Percentiles rank a stretch among this genome's conserved stretches.
Evolutionary conservation across 1,284 basidiomycete species (phyloP).

Genomic region (Afroboletus lepidellus): DNA sequence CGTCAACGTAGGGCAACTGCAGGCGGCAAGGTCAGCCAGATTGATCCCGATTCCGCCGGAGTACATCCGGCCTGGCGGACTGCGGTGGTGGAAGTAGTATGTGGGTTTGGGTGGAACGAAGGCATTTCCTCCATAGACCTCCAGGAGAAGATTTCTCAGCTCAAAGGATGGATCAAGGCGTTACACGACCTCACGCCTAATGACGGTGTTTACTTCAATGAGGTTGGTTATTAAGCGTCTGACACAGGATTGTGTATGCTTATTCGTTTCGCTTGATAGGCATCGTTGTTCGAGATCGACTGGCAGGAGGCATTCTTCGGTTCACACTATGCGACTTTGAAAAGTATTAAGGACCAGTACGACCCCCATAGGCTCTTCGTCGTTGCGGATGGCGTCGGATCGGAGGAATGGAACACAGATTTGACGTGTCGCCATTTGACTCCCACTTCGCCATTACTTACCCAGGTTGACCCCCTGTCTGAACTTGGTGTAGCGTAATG

Average conservation of each 20-base stretch:
- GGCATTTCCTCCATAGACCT: constrained; percentile 32
- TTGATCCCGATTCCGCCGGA: constrained; percentile 37
- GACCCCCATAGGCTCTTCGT: constrained; percentile 45
- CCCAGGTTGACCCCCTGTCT: not conserved
- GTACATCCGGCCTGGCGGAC: constrained; percentile 45
- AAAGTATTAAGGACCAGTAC: constrained; percentile 42
- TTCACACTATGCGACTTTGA: too few relatives aligned
- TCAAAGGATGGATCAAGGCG: constrained; percentile 27
- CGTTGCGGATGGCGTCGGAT: constrained; percentile 45
- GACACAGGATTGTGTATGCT: too few relatives aligned
- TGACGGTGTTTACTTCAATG: constrained; percentile 45
- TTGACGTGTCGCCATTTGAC: constrained; percentile 23
- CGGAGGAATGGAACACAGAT: constrained; percentile 36
- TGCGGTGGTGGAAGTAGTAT: constrained; percentile 33
- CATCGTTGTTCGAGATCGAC: constrained; percentile 38
- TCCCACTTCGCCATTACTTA: not conserved
- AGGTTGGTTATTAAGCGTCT: constrained; percentile 31
- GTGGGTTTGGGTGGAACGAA: constrained; percentile 34
- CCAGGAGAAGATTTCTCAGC: constrained; percentile 20
- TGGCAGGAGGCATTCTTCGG: constrained; percentile 40
- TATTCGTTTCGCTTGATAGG: constrained; percentile 25
- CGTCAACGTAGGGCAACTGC: constrained; percentile 30
- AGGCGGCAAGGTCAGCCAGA: constrained; percentile 40
- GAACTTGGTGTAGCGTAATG: not conserved
- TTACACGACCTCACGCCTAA: constrained; percentile 26